phyloP scores from a whole-genome alignment of 106 monocot species.

The Dendrobium catenatum region DNA sequence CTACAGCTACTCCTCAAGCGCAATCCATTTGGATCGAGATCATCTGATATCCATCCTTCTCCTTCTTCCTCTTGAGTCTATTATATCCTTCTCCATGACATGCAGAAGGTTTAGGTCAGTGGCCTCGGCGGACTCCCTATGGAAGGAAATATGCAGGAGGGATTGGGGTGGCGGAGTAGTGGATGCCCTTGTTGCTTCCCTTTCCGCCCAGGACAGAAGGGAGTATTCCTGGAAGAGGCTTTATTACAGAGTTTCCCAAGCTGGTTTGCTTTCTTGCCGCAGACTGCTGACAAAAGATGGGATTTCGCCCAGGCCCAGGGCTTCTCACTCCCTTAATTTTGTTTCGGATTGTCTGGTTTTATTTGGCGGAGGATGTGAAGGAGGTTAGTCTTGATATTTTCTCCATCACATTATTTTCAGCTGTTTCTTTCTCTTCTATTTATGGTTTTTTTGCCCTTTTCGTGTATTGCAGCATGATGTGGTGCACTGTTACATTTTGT shows the following conservation, averaged over 20 bases:
- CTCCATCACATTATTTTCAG: not conserved
- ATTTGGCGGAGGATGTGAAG: conserved; percentile 84
- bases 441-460: no score
- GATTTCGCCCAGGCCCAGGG: conserved; percentile 54
- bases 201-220: conserved; percentile 21
- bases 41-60: conserved; percentile 64
- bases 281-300: conserved; percentile 35
- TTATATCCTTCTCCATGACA: conserved; percentile 71
- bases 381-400: conserved; percentile 39
- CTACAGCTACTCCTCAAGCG: not conserved
- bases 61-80: conserved; percentile 64
- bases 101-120: conserved; percentile 55
- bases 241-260: conserved; percentile 40
- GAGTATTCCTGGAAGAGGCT: conserved; percentile 45
- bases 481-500: no score
- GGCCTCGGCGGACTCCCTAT: conserved; percentile 45
- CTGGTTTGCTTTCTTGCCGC: conserved; percentile 44
- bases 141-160: conserved; percentile 67
- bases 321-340: conserved; percentile 81
- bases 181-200: conserved; percentile 26
- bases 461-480: no score
- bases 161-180: conserved; percentile 51
- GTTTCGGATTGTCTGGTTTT: conserved; percentile 69
- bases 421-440: not conserved
- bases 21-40: conserved; percentile 44